These are phyloP conservation scores for Ogataea angusta DNA, from an alignment of 805 yeast species.

Conservation along the genomic window DNA sequence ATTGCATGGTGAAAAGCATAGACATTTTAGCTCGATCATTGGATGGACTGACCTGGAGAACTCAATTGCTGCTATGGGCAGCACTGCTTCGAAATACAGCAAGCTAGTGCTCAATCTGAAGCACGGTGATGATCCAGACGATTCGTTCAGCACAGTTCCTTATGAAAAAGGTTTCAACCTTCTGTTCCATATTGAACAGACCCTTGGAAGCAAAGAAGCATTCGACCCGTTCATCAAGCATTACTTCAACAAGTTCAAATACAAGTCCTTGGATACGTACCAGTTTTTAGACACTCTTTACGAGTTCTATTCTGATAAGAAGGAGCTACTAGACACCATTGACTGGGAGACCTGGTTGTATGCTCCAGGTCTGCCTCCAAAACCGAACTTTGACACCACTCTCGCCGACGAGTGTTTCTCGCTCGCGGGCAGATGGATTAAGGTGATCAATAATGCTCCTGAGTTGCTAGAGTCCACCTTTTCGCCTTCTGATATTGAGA, in stretches of 20 bases:
- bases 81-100: constrained; percentile 47
- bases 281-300: constrained; percentile 75
- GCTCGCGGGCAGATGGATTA: constrained; percentile 66
- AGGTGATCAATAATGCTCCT: constrained; percentile 32
- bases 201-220: constrained; percentile 65
- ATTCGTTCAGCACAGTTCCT: constrained; percentile 82
- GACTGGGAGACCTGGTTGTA: constrained; percentile 88
- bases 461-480: constrained; percentile 36
- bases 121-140: constrained; percentile 79
- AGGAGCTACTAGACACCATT: constrained; percentile 55
- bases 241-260: constrained; percentile 69
- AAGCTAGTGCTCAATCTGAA: constrained; percentile 69
- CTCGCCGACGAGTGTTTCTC: constrained; percentile 69
- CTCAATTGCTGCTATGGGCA: constrained; percentile 64
- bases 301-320: constrained; percentile 48
- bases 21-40: constrained; percentile 80
- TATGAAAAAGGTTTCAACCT: constrained; percentile 88
- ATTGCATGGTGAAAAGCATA: constrained; percentile 71
- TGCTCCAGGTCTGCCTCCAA: constrained; percentile 85
- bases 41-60: constrained; percentile 84
- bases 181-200: constrained; percentile 67
- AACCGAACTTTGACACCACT: constrained; percentile 74
- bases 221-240: constrained; percentile 80
- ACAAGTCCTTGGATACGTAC: constrained; percentile 73
- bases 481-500: constrained; percentile 44